Evolutionary conservation across 306 rosid genomes (phyloP).

Genomic region (Lablab purpureus): DNA sequence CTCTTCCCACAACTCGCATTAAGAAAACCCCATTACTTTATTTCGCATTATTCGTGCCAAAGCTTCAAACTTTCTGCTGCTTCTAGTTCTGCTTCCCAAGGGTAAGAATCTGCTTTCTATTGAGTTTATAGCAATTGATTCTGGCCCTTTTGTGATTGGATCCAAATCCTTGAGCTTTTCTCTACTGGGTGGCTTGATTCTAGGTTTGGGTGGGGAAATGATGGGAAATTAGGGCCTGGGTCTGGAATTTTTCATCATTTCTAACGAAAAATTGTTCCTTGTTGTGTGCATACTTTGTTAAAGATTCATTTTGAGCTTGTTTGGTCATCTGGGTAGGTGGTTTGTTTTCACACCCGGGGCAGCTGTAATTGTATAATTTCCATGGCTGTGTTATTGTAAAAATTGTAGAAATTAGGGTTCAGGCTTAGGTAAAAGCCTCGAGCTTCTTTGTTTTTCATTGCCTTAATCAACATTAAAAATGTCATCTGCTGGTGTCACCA

Average conservation of each 20-base stretch:
- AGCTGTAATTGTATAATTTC: slow-evolving; percentile 36
- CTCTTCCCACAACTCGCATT: slow-evolving; percentile 24
- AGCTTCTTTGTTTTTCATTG: slow-evolving; percentile 18
- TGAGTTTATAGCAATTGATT: slow-evolving; percentile 43
- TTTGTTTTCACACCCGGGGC: slow-evolving; percentile 44
- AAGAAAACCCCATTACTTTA: background rate
- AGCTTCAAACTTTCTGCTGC: slow-evolving; percentile 1
- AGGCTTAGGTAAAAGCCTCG: slow-evolving; percentile 47
- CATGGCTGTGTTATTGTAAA: slow-evolving; percentile 49
- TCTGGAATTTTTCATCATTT: slow-evolving; percentile 28
- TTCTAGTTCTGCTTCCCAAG: background rate
- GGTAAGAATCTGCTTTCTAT: slow-evolving; percentile 50
- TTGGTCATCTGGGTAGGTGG: slow-evolving; percentile 54
- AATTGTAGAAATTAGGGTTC: slow-evolving; percentile 47
- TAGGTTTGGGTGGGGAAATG: background rate
- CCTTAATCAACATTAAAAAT: slow-evolving; percentile 48
- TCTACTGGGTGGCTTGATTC: slow-evolving; percentile 15
- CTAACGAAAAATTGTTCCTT: slow-evolving; percentile 16
- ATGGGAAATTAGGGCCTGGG: slow-evolving; percentile 59
- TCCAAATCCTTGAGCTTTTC: slow-evolving; percentile 8
- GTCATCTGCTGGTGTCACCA: slow-evolving; percentile 83
- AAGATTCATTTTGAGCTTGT: slow-evolving; percentile 35
- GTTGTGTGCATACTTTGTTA: slow-evolving; percentile 16
- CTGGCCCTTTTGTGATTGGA: slow-evolving; percentile 32
- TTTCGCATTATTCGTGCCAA: slow-evolving; percentile 1